A percentile compares a stretch with the other conserved stretches of the same genome.
These are phyloP conservation scores for Claviceps maximensis DNA, from an alignment of 2,329 filamentous ascomycete genomes.

Conservation along the genomic window DNA sequence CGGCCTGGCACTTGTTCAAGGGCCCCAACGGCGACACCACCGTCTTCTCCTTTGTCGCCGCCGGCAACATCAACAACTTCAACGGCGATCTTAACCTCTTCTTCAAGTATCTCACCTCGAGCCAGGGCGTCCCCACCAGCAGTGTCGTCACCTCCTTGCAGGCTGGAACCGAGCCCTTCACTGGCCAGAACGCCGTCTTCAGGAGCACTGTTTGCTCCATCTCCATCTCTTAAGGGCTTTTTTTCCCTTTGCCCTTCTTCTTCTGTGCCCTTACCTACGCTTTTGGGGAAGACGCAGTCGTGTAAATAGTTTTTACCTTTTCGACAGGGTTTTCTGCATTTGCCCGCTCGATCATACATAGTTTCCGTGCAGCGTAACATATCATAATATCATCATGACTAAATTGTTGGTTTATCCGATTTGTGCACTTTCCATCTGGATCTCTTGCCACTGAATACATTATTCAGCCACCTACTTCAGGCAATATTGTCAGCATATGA, in stretches of 20 bases:
- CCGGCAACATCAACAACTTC: constrained; percentile 35
- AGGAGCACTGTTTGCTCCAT: background rate
- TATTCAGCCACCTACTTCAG: too few relatives aligned
- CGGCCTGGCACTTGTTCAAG: constrained; percentile 43
- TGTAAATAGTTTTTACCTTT: too few relatives aligned
- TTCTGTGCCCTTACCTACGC: background rate
- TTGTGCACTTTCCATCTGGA: too few relatives aligned
- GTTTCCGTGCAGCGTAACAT: too few relatives aligned
- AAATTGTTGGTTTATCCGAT: too few relatives aligned
- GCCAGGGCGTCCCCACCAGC: constrained; percentile 23
- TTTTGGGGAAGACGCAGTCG: too few relatives aligned
- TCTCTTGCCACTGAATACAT: too few relatives aligned
- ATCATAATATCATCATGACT: too few relatives aligned
- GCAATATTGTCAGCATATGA: too few relatives aligned
- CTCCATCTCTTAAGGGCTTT: background rate
- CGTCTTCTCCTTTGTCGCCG: constrained; percentile 42
- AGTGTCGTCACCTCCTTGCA: background rate
- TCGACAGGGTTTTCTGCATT: too few relatives aligned
- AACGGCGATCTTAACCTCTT: constrained; percentile 44
- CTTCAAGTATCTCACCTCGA: constrained; percentile 37
- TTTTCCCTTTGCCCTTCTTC: background rate
- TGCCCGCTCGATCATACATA: too few relatives aligned
- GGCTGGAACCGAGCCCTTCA: background rate
- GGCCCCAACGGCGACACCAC: constrained; percentile 43
- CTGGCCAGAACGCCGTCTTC: background rate